Evolutionary conservation across 108 stramenopile genomes (phyloP).

Genomic region (Nannochloropsis salina): DNA sequence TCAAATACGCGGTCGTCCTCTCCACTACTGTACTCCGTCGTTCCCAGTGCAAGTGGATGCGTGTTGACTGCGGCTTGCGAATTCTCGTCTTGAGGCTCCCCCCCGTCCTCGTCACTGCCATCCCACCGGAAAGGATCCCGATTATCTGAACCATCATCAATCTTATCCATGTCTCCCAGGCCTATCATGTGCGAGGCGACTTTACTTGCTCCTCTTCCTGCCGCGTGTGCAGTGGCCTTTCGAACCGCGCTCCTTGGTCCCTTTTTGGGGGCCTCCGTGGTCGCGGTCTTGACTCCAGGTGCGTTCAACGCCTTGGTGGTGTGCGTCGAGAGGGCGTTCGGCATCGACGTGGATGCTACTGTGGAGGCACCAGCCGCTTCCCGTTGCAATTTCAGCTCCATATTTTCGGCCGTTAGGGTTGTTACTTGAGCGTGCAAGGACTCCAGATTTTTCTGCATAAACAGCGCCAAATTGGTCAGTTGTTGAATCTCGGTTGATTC

Average conservation of each 20-base stretch:
- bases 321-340: neutral
- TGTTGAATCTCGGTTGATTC: neutral
- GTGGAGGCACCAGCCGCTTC: neutral
- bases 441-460: neutral
- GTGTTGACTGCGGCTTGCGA: neutral
- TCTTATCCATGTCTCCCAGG: neutral
- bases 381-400: neutral
- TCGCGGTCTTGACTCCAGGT: too few relatives aligned
- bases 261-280: neutral
- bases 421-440: neutral
- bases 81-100: neutral
- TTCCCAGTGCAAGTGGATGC: neutral
- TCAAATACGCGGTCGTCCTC: neutral
- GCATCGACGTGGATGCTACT: neutral
- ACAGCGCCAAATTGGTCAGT: neutral
- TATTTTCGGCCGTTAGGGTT: neutral
- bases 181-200: neutral
- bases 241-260: neutral
- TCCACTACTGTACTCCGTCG: slow-evolving; percentile 3
- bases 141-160: too few relatives aligned
- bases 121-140: neutral
- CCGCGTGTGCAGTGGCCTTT: neutral
- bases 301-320: neutral
- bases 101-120: neutral
- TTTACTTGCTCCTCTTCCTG: neutral